Evolutionary conservation across 1,284 basidiomycete species (phyloP).

Genomic region (Ustilago esculenta): DNA sequence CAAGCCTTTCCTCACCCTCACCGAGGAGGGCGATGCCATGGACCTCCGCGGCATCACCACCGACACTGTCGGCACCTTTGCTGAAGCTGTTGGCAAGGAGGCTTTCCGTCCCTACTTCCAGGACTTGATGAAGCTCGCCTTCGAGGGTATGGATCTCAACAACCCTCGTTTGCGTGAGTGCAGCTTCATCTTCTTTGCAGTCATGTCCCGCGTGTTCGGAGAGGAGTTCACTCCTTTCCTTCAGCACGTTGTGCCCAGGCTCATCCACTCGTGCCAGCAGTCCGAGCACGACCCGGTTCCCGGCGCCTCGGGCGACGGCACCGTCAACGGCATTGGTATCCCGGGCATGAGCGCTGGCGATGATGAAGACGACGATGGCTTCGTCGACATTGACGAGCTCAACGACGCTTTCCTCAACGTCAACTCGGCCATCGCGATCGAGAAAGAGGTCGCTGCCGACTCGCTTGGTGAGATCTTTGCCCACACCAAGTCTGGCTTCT

Average conservation of each 20-base stretch:
- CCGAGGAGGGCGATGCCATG: constrained; percentile 79
- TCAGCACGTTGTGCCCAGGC: constrained; percentile 83
- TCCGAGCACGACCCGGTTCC: constrained; percentile 70
- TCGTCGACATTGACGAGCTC: constrained; percentile 77
- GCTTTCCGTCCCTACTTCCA: constrained; percentile 94
- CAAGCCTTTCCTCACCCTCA: constrained; percentile 82
- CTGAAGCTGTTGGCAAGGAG: constrained; percentile 94
- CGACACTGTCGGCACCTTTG: constrained; percentile 97
- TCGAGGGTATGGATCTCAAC: constrained; percentile 87
- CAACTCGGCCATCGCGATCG: constrained; percentile 95
- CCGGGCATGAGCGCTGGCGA: constrained; percentile 76
- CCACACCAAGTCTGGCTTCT: constrained; percentile 83
- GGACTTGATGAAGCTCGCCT: constrained; percentile 94
- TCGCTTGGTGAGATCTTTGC: constrained; percentile 91
- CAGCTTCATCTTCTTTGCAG: constrained; percentile 97
- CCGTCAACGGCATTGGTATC: constrained; percentile 71
- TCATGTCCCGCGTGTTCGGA: constrained; percentile 94
- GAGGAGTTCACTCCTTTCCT: constrained; percentile 92
- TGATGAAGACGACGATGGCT: constrained; percentile 70
- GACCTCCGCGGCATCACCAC: constrained; percentile 97
- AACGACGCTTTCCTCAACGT: constrained; percentile 74
- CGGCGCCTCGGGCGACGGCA: constrained; percentile 64
- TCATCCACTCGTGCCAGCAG: constrained; percentile 87
- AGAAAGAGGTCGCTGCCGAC: constrained; percentile 99
- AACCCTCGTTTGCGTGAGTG: constrained; percentile 89